A percentile compares a stretch with the other conserved stretches of the same genome.
Conservation (phyloP, 2,329 filamentous ascomycete genomes). For the Verticillium klebahnii region DNA sequence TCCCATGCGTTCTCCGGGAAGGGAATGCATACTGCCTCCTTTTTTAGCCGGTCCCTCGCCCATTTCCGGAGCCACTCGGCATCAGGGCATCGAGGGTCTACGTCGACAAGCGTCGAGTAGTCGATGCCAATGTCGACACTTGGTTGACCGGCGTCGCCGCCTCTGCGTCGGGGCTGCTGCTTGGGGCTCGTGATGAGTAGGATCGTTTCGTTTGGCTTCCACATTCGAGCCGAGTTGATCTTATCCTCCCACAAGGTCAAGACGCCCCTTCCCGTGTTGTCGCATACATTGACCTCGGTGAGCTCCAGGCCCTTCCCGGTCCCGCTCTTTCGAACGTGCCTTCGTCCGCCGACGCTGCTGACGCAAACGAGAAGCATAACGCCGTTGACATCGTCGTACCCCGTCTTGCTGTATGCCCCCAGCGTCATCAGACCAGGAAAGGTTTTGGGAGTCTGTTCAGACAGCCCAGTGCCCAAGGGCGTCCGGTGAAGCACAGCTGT, state of each 20-base stretch:
- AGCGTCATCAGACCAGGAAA: constrained; percentile 51
- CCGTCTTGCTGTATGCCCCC: constrained; percentile 47
- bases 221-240: constrained; percentile 35
- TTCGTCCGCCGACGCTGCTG: constrained; percentile 49
- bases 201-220: constrained; percentile 42
- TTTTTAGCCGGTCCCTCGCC: constrained; percentile 40
- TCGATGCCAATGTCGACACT: constrained; percentile 20
- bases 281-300: constrained; percentile 48
- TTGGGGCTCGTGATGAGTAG: constrained; percentile 44
- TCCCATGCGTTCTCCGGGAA: constrained; percentile 39
- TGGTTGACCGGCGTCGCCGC: neutral
- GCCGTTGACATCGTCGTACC: constrained; percentile 42
- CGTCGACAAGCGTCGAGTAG: constrained; percentile 45
- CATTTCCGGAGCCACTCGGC: constrained; percentile 48
- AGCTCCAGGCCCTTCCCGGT: constrained; percentile 39
- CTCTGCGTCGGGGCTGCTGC: constrained; percentile 7
- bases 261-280: constrained; percentile 48
- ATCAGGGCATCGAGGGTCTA: constrained; percentile 50
- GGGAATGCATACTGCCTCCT: constrained; percentile 42
- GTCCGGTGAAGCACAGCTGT: constrained; percentile 27
- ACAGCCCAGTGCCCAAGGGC: constrained; percentile 36
- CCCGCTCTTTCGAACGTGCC: constrained; percentile 41
- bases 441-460: constrained; percentile 2
- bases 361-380: constrained; percentile 53
- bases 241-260: constrained; percentile 53